Base-by-base conservation (phyloP, 495 filamentous ascomycete genomes). In the Arthonia radiata region DNA sequence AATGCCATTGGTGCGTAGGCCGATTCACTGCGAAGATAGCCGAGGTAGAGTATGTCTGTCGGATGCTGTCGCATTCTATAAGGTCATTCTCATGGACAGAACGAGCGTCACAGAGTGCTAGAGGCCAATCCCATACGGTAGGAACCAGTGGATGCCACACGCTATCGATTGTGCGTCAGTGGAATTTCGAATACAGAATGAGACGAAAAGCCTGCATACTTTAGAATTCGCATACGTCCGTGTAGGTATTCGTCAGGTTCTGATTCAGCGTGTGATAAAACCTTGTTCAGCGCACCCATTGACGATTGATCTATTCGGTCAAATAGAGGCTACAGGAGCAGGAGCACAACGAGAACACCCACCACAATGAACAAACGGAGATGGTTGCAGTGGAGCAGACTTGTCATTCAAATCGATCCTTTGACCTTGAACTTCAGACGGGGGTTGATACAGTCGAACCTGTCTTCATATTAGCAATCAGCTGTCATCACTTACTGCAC, bases 71-170 rank as follows among this genome's bases (percentile, higher is more conserved):
- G 25, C 6, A 13, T n/a, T 31, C 9, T 29, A 29, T 23, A 28
- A 38, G 17, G 35, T 33, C 28, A 38, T 37, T 7, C 13, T 15
- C n/a, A n/a, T n/a, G n/a, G n/a, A n/a, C n/a, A n/a, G n/a, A n/a
- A n/a, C n/a, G n/a, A n/a, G n/a, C n/a, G n/a, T n/a, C n/a, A n/a
- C n/a, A n/a, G n/a, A n/a, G n/a, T 11, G 33, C 36, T 17, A 38
- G 26, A 1, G 36, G 36, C 36, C 36, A 38, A 13, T 37, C 34
- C 9, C 13, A 4, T 7, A 38, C 35, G 3, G 33, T 32, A 4
- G 26, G 33, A 13, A 24, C 29, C 3, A 38, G 25, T 1, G 34
- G 36, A 3, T 33, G 23, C 36, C 36, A 38, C 8, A 38, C 29
- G 14, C 33, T 38, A 10, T 19, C 4, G 4, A 29, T 5, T 31